These are phyloP conservation scores for Biscogniauxia sp. DNA, from an alignment of 2,329 filamentous ascomycete genomes.

Conservation along the genomic window DNA sequence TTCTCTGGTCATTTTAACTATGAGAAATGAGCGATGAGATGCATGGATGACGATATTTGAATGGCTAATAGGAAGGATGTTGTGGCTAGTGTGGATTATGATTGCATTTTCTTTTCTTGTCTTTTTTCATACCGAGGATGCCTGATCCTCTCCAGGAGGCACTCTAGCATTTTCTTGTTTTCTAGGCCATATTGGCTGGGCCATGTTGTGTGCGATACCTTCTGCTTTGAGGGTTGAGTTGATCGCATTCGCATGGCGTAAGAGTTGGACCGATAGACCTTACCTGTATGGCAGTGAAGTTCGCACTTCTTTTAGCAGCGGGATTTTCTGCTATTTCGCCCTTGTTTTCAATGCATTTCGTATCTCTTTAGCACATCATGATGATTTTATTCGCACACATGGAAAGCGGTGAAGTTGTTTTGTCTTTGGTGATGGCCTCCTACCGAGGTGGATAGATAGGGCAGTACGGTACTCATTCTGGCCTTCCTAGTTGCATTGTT, in stretches of 20 bases:
- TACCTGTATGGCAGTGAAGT: slow-evolving; percentile 35
- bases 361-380: slow-evolving; percentile 4
- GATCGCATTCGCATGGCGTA: slow-evolving; percentile 33
- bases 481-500: background rate
- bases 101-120: slow-evolving; percentile 19
- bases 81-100: slow-evolving; percentile 8
- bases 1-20: slow-evolving; percentile 25
- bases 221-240: slow-evolving; percentile 31
- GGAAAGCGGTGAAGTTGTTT: background rate
- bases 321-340: slow-evolving; percentile 16
- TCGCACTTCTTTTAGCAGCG: slow-evolving; percentile 36
- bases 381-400: slow-evolving; percentile 2
- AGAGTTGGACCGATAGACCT: slow-evolving; percentile 32
- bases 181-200: slow-evolving; percentile 32
- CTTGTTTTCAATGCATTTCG: background rate
- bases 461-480: background rate
- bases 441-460: background rate
- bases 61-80: slow-evolving; percentile 12
- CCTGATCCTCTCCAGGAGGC: background rate
- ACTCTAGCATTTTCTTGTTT: slow-evolving; percentile 27
- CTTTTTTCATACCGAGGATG: slow-evolving; percentile 3
- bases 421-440: background rate
- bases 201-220: slow-evolving; percentile 33
- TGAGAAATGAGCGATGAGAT: slow-evolving; percentile 27
- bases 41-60: slow-evolving; percentile 23